Conservation (phyloP, 2,329 filamentous ascomycete species). For the Trichoderma atrobrunneum region DNA sequence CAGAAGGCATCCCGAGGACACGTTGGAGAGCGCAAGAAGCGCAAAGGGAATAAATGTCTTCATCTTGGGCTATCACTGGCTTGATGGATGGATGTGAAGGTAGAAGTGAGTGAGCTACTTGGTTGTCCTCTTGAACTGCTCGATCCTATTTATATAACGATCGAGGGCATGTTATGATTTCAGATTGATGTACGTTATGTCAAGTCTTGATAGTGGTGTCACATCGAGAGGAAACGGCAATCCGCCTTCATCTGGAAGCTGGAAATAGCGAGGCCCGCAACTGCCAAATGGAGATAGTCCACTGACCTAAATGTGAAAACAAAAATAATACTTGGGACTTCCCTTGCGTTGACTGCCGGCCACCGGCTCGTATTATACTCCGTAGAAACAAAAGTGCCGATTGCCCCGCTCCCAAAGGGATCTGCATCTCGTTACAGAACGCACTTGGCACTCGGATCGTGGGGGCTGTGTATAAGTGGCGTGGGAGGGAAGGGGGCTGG, state of each 20-base stretch:
- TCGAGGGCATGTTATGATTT: neutral
- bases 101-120: neutral
- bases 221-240: neutral
- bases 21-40: slow-evolving; percentile 8
- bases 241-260: slow-evolving; percentile 12
- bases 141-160: neutral
- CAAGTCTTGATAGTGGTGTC: neutral
- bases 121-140: neutral
- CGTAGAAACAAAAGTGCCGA: slow-evolving; percentile 6
- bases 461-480: neutral
- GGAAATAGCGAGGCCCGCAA: neutral
- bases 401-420: neutral
- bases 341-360: neutral
- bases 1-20: slow-evolving; percentile 1
- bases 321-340: neutral
- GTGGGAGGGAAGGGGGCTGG: neutral
- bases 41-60: slow-evolving; percentile 3
- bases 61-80: neutral
- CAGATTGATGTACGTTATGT: neutral
- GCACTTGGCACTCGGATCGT: neutral
- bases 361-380: neutral
- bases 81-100: neutral
- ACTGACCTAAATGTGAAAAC: neutral
- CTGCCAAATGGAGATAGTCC: slow-evolving; percentile 1
- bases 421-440: neutral